Evolutionary conservation across 2,329 filamentous ascomycete species (phyloP).

Genomic region (Ploettnerulaceae sp.): DNA sequence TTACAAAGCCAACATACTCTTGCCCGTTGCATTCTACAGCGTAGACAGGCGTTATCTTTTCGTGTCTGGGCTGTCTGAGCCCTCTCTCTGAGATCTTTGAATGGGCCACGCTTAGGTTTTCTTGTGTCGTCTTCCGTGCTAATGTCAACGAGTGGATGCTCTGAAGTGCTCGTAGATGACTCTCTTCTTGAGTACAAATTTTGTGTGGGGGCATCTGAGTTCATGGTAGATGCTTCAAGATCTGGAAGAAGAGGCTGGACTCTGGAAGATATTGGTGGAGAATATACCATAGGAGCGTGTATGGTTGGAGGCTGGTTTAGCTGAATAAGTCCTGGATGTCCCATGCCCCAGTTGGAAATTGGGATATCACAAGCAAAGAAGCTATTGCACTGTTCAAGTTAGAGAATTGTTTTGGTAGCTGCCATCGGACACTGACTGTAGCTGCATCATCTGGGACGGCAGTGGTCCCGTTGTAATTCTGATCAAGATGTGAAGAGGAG

Average conservation of each 20-base stretch:
- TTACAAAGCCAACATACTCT: background rate
- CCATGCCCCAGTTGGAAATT: too few species aligned
- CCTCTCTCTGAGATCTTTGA: background rate
- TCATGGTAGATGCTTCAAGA: too few species aligned
- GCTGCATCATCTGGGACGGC: background rate
- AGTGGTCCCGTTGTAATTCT: background rate
- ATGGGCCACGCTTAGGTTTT: background rate
- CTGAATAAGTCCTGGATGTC: too few species aligned
- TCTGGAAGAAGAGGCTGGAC: too few species aligned
- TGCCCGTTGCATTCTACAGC: background rate
- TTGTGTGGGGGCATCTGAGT: too few species aligned
- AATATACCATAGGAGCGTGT: too few species aligned
- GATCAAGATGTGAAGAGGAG: too few species aligned
- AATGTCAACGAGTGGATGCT: background rate
- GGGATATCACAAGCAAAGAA: background rate
- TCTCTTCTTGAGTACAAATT: too few species aligned
- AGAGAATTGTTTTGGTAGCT: background rate
- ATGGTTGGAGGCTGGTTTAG: too few species aligned
- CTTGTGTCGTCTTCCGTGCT: background rate
- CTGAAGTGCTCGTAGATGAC: too few species aligned
- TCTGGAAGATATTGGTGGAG: too few species aligned
- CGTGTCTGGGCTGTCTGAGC: constrained; percentile 1
- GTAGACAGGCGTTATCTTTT: background rate
- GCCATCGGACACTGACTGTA: background rate
- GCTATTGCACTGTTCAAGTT: background rate